Percentiles rank a stretch among this genome's conserved stretches.
Evolutionary conservation across 176 grass and related monocot species (phyloP).

Genomic region (Thinopyrum elongatum): DNA sequence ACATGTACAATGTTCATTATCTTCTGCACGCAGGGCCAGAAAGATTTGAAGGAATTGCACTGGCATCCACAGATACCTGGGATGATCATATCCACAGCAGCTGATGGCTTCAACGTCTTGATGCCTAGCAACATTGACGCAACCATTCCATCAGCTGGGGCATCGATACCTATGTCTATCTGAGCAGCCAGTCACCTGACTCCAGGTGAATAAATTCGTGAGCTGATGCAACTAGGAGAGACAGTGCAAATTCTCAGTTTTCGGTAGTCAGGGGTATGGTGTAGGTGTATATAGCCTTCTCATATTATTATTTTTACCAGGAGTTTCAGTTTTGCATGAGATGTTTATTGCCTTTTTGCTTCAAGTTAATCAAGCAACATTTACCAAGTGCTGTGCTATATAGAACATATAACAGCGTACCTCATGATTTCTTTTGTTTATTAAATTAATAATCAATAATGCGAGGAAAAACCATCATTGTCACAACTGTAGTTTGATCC

Average conservation of each 20-base stretch:
- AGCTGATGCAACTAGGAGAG: background rate
- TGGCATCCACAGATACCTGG: conserved; percentile 72
- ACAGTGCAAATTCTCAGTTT: background rate
- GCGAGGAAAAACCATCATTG: background rate
- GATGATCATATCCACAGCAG: conserved; percentile 70
- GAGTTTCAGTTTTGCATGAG: background rate
- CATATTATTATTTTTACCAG: background rate
- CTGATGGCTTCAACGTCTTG: conserved; percentile 62
- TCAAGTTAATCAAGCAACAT: background rate
- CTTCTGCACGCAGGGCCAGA: conserved; percentile 56
- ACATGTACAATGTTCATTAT: conserved; percentile 3
- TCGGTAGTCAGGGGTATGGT: background rate
- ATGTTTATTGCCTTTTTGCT: background rate
- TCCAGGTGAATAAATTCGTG: background rate
- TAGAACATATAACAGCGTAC: background rate
- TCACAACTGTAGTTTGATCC: background rate
- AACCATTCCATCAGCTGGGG: conserved; percentile 41
- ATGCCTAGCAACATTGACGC: conserved; percentile 74
- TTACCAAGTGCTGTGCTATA: background rate
- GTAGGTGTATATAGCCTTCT: background rate
- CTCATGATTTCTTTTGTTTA: background rate
- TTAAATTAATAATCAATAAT: background rate
- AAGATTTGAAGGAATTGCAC: conserved; percentile 83
- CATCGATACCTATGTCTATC: conserved; percentile 8
- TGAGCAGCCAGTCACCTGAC: background rate